Evolutionary conservation across 2,329 filamentous ascomycete genomes (phyloP), one percentile per base, ranked within the genome.

Genomic region (Didymella arachidicola): DNA sequence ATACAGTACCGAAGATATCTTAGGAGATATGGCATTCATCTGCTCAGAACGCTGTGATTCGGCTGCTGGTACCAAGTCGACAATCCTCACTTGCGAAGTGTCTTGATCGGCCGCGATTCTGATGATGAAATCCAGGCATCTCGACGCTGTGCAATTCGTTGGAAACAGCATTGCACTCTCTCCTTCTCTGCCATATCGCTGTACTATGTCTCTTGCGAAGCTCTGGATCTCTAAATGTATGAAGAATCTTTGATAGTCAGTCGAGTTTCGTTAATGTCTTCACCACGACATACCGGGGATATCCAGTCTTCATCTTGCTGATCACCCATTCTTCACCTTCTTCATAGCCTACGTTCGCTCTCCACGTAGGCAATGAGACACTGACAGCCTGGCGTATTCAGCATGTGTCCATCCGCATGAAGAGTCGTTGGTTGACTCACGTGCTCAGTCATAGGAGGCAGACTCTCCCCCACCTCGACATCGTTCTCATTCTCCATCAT

Each of bases 331-430:
- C 82, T 74, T 96, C 85, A 49, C 93, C 94, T 77, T 99, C 93
- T 77, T 99, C 95, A 73, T 99, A 99, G 39, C 87, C 94, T 38
- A 99, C 83, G 71, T 96, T 98, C 65, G 93, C 84, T 65, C 84
- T 84, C 95, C 95, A 99, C 79, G 93, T 96, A 38, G 95, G 95
- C 26, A 99, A 82, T 16, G 95, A 98, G 41, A 98, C 94, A 77
- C 94, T 98, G 65, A 98, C 92, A 64, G 94, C 95, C 93, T 97
- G 65, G 51, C 32, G 41, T 43, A 44, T 62, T 68, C 68, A 72
- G 64, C 53, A 62, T 45, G 42, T 42, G 49, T 14, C 43, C 36
- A 27, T 8, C 22, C 34, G 30, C 29, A 18, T 25, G 29, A 4
- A 29, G 47, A 25, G 16, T 47, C 55, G 42, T 42, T 50, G 49